phyloP scores from a whole-genome alignment of 2,329 filamentous ascomycete genomes.

The Penicillium brevicompactum region DNA sequence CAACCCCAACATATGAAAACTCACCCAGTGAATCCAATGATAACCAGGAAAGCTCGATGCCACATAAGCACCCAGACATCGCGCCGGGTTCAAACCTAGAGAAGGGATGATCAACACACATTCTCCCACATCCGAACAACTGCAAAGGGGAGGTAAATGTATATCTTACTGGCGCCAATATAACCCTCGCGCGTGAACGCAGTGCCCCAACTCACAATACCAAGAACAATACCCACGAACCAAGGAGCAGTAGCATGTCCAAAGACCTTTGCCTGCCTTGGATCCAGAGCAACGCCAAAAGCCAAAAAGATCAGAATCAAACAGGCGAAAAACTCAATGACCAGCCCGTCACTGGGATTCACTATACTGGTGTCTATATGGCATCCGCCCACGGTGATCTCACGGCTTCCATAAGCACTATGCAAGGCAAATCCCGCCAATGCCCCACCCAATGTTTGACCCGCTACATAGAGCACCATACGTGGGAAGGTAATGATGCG shows the following conservation, averaged over 20 bases:
- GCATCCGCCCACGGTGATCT: constrained; percentile 42
- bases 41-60: constrained; percentile 38
- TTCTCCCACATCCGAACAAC: not conserved
- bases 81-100: constrained; percentile 47
- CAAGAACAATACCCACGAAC: constrained; percentile 49
- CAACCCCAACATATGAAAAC: not conserved
- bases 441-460: constrained; percentile 50
- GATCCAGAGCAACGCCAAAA: constrained; percentile 58
- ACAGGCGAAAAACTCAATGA: constrained; percentile 51
- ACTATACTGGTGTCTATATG: constrained; percentile 40
- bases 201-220: constrained; percentile 40
- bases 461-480: constrained; percentile 50
- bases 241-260: constrained; percentile 54
- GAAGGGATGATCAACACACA: constrained; percentile 6
- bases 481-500: constrained; percentile 53
- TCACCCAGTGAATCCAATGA: constrained; percentile 44
- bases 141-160: not conserved
- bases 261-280: constrained; percentile 52
- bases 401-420: constrained; percentile 29
- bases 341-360: constrained; percentile 45
- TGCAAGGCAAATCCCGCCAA: constrained; percentile 49
- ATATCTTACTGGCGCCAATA: constrained; percentile 39
- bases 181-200: constrained; percentile 46
- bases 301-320: constrained; percentile 53
- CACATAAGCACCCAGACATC: constrained; percentile 50